Percentiles rank a stretch among this genome's conserved stretches.
Evolutionary conservation across 495 filamentous ascomycete genomes (phyloP).

Genomic region (Cryomyces minteri): DNA sequence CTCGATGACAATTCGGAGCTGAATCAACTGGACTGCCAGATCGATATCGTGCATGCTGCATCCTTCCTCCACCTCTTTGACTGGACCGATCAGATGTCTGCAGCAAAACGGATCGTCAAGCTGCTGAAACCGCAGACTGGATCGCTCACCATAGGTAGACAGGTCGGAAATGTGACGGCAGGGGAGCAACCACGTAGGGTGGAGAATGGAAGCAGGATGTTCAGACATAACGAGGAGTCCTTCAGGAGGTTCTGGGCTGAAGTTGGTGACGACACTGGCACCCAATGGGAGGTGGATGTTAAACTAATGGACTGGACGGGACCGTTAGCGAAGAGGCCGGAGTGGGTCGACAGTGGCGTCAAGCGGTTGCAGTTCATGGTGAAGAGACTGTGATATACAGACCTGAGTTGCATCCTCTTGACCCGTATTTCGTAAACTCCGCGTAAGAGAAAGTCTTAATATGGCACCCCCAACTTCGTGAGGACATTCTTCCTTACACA

Average conservation of each 20-base stretch:
- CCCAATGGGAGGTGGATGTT: constrained; percentile 23
- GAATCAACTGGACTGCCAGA: constrained; percentile 20
- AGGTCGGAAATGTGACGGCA: constrained; percentile 22
- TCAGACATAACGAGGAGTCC: constrained; percentile 26
- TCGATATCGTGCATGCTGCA: constrained; percentile 36
- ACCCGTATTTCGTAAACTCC: no score
- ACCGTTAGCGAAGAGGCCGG: no score
- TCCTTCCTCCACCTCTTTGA: constrained; percentile 43
- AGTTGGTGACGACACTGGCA: constrained; percentile 28
- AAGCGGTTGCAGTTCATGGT: no score
- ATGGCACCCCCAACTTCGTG: no score
- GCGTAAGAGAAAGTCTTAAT: no score
- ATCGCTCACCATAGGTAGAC: constrained; percentile 29
- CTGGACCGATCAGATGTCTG: constrained; percentile 30
- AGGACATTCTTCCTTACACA: no score
- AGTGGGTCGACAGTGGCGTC: no score
- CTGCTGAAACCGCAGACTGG: constrained; percentile 27
- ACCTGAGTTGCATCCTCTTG: no score
- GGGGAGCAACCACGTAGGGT: constrained; percentile 10
- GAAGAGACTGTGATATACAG: no score
- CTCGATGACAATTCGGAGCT: constrained; percentile 26
- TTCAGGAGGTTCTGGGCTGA: constrained; percentile 32
- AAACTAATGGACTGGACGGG: no score
- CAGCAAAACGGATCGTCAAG: constrained; percentile 26
- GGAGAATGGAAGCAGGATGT: constrained; percentile 13